Evolutionary conservation across 106 monocot species (phyloP).

Genomic region (Vanilla planifolia): DNA sequence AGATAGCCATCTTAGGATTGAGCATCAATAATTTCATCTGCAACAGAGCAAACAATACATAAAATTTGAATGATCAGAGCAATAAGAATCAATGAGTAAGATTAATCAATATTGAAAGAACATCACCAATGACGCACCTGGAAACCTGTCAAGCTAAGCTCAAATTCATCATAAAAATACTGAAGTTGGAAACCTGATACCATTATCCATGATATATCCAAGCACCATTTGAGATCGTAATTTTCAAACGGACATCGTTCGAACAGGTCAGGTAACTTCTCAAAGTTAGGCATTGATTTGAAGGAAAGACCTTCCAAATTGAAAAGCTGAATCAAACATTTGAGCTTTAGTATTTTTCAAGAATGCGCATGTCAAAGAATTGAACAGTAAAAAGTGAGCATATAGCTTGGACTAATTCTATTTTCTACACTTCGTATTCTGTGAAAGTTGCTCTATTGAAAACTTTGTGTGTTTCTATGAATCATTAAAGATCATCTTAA

Average conservation of each 20-base stretch:
- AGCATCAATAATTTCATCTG: conserved; percentile 38
- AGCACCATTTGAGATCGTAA: conserved; percentile 3
- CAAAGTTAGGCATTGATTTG: conserved; percentile 16
- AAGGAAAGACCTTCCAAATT: conserved; percentile 26
- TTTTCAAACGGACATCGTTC: conserved; percentile 8
- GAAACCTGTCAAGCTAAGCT: conserved; percentile 43
- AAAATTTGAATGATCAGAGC: background rate
- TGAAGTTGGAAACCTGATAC: conserved; percentile 14
- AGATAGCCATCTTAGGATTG: conserved; percentile 10
- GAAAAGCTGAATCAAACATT: conserved; percentile 36
- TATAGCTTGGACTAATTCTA: too few relatives aligned
- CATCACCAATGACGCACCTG: too few relatives aligned
- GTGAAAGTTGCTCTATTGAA: too few relatives aligned
- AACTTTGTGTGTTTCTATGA: too few relatives aligned
- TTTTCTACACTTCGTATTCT: too few relatives aligned
- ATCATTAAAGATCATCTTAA: too few relatives aligned
- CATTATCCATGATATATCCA: conserved; percentile 13
- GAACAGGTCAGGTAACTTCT: conserved; percentile 14
- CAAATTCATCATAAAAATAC: conserved; percentile 65
- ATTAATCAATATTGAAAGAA: background rate
- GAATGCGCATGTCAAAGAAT: too few relatives aligned
- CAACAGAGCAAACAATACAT: background rate
- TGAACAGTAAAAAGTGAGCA: too few relatives aligned
- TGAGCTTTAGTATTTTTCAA: too few relatives aligned
- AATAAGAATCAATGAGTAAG: background rate